Conservation (phyloP, 768 basidiomycete genomes). For the Russula lepida region DNA sequence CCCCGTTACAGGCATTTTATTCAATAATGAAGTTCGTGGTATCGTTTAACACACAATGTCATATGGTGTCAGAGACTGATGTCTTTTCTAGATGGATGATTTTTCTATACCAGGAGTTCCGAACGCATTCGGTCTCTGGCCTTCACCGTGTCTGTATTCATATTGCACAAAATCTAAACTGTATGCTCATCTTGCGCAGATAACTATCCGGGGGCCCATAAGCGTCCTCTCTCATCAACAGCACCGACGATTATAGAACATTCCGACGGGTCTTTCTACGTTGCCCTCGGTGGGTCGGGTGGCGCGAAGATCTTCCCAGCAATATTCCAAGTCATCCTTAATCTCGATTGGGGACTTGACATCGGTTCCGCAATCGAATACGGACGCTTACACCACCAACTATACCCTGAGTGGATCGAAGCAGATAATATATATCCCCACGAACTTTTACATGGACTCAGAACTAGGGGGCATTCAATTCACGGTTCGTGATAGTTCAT, state of each 20-base stretch:
- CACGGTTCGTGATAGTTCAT: slow-evolving; percentile 47
- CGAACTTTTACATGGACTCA: slow-evolving; percentile 48
- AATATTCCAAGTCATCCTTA: slow-evolving; percentile 70
- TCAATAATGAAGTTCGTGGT: slow-evolving; percentile 73
- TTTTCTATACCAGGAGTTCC: slow-evolving; percentile 81
- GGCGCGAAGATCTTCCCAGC: slow-evolving; percentile 80
- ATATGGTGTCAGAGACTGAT: background rate
- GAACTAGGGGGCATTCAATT: slow-evolving; percentile 60
- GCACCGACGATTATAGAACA: slow-evolving; percentile 74
- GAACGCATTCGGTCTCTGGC: slow-evolving; percentile 75
- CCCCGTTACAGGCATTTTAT: slow-evolving; percentile 75
- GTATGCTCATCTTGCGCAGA: slow-evolving; percentile 34
- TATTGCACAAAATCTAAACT: background rate
- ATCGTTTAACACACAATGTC: background rate
- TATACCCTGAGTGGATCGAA: slow-evolving; percentile 57
- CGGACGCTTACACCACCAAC: slow-evolving; percentile 79
- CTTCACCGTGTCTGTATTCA: slow-evolving; percentile 53
- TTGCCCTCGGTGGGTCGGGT: slow-evolving; percentile 78
- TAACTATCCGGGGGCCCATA: slow-evolving; percentile 83
- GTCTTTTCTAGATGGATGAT: slow-evolving; percentile 66
- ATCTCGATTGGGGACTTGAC: slow-evolving; percentile 77
- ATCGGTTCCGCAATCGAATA: slow-evolving; percentile 75
- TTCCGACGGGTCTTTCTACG: slow-evolving; percentile 59
- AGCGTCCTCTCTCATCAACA: slow-evolving; percentile 86
- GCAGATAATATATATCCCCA: slow-evolving; percentile 54